A percentile compares a stretch with the other conserved stretches of the same genome.
Conservation (phyloP, 257 asterid genomes). For the Solanum dulcamara region DNA sequence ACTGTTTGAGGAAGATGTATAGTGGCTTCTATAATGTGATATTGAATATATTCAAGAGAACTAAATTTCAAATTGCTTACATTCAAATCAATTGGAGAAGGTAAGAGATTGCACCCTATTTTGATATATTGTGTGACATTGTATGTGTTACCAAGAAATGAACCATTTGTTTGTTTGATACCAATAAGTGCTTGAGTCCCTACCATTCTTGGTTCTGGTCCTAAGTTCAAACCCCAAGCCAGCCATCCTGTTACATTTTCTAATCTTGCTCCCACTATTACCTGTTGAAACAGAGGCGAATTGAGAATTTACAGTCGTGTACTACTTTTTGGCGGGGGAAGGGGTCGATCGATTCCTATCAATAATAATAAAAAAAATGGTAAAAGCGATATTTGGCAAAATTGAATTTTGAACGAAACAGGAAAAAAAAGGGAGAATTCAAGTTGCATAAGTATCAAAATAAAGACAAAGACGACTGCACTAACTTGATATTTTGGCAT, state of each 20-base stretch:
- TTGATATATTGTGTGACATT: conserved; percentile 23
- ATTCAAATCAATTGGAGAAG: conserved; percentile 12
- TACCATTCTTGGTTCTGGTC: conserved; percentile 29
- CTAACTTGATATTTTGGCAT: neutral
- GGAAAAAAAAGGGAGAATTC: neutral
- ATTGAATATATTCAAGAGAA: neutral
- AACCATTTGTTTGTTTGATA: conserved; percentile 14
- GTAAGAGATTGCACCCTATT: conserved; percentile 28
- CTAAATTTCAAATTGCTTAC: conserved; percentile 3
- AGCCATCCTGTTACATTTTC: conserved; percentile 32
- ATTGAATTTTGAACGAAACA: neutral
- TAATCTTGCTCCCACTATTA: conserved; percentile 31
- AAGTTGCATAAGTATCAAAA: neutral
- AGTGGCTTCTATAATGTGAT: conserved; percentile 24
- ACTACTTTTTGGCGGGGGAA: no score
- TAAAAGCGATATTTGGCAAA: neutral
- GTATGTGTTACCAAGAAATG: conserved; percentile 9
- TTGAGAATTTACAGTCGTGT: neutral
- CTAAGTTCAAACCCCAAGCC: conserved; percentile 71
- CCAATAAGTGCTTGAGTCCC: conserved; percentile 60
- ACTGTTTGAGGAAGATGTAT: conserved; percentile 21
- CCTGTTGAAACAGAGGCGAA: conserved; percentile 3
- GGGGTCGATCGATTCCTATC: neutral
- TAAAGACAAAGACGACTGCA: neutral
- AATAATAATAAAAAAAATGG: neutral